Conservation (phyloP, 257 asterid species). For the Petunia secreta region DNA sequence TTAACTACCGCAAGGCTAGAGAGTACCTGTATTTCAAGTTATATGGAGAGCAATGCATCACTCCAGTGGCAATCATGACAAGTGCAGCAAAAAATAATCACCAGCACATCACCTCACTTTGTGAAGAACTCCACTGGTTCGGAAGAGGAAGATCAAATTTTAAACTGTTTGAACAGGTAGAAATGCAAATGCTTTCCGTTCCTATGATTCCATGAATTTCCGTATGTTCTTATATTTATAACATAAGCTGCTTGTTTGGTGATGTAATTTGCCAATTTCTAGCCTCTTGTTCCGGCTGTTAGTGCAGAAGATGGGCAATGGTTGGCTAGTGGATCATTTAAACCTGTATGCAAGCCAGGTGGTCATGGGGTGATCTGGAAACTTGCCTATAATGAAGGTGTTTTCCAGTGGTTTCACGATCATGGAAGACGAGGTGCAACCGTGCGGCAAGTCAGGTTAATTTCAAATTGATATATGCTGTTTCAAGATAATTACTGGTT, state of each 20-base stretch:
- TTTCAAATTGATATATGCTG: slow-evolving; percentile 25
- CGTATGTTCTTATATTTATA: slow-evolving; percentile 4
- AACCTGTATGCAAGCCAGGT: slow-evolving; percentile 95
- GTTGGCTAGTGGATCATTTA: slow-evolving; percentile 68
- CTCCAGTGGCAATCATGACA: slow-evolving; percentile 99
- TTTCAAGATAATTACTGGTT: neutral
- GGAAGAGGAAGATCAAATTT: slow-evolving; percentile 90
- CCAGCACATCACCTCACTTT: slow-evolving; percentile 64
- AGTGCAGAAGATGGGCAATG: slow-evolving; percentile 94
- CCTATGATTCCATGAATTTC: slow-evolving; percentile 3
- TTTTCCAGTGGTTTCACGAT: slow-evolving; percentile 82
- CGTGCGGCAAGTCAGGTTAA: slow-evolving; percentile 92
- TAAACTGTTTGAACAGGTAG: slow-evolving; percentile 89
- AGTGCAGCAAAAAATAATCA: slow-evolving; percentile 94
- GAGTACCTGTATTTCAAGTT: slow-evolving; percentile 94
- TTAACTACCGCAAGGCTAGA: slow-evolving; percentile 73
- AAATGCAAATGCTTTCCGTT: slow-evolving; percentile 29
- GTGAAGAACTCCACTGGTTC: slow-evolving; percentile 82
- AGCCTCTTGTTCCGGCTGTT: slow-evolving; percentile 99
- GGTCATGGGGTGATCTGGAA: slow-evolving; percentile 99
- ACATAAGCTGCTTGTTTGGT: slow-evolving; percentile 35
- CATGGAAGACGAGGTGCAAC: slow-evolving; percentile 93
- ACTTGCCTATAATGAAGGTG: slow-evolving; percentile 91
- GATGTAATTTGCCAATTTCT: slow-evolving; percentile 46
- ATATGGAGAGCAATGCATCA: slow-evolving; percentile 86